Conservation (phyloP, 495 filamentous ascomycete species). For the Penicillium bovifimosum region DNA sequence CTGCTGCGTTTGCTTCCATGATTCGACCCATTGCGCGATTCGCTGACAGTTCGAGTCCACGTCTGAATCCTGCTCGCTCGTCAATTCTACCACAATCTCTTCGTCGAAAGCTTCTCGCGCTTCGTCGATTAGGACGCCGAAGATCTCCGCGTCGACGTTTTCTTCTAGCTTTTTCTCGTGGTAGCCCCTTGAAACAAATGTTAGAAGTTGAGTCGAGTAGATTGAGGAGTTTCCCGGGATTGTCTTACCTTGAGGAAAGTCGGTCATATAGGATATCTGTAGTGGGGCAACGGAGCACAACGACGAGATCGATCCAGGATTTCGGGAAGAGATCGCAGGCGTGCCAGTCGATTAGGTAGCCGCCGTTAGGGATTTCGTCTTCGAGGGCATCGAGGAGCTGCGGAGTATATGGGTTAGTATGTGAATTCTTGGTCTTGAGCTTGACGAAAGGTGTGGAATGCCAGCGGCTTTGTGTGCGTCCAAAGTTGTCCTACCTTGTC, state of each 20-base stretch:
- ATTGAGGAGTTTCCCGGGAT: neutral
- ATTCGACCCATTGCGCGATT: constrained; percentile 72
- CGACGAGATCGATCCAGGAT: constrained; percentile 91
- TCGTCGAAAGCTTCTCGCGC: constrained; percentile 80
- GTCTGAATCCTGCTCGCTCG: constrained; percentile 73
- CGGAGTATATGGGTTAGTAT: constrained; percentile 11
- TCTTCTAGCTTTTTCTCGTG: constrained; percentile 84
- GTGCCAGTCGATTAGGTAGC: constrained; percentile 96
- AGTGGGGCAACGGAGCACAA: constrained; percentile 78
- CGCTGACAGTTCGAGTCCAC: constrained; percentile 82
- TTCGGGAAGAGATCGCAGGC: constrained; percentile 93
- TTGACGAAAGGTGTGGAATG: neutral
- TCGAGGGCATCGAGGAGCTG: constrained; percentile 88
- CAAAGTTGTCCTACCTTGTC: constrained; percentile 66
- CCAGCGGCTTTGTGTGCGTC: neutral
- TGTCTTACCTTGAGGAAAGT: constrained; percentile 57
- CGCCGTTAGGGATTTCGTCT: constrained; percentile 70
- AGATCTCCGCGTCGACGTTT: constrained; percentile 96
- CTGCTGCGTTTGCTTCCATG: constrained; percentile 66
- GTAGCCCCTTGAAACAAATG: constrained; percentile 53
- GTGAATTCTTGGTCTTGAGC: neutral
- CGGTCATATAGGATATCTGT: constrained; percentile 75
- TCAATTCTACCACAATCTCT: constrained; percentile 85
- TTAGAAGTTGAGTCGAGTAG: neutral
- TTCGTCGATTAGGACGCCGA: constrained; percentile 89